Percentiles rank a stretch among this genome's conserved stretches.
These are phyloP conservation scores for Aspergillus proliferans DNA, from an alignment of 2,329 filamentous ascomycete species.

Conservation along the genomic window DNA sequence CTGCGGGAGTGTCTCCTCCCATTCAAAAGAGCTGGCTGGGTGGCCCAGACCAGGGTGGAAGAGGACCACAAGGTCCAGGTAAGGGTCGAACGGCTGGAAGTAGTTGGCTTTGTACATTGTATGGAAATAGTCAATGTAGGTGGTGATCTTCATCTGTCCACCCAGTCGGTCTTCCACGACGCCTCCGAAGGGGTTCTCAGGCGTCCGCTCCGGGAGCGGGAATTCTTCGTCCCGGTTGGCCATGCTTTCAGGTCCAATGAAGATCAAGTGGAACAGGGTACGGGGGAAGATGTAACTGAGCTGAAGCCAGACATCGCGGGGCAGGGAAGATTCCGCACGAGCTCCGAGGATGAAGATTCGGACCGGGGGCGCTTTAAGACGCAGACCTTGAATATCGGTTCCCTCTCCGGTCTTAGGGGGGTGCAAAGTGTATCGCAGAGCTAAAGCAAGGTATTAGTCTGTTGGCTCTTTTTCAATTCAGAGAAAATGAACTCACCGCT, in stretches of 20 bases:
- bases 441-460: constrained; percentile 40
- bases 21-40: constrained; percentile 87
- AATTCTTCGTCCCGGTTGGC: constrained; percentile 88
- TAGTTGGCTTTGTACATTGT: constrained; percentile 85
- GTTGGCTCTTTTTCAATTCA: neutral
- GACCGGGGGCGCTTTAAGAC: constrained; percentile 78
- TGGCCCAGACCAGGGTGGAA: constrained; percentile 97
- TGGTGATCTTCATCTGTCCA: constrained; percentile 89
- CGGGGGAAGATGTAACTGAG: constrained; percentile 92
- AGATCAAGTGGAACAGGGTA: constrained; percentile 81
- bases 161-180: constrained; percentile 86
- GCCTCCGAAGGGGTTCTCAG: constrained; percentile 86
- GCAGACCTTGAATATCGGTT: constrained; percentile 67
- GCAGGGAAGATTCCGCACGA: constrained; percentile 93
- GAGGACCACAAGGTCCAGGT: constrained; percentile 95
- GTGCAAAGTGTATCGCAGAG: constrained; percentile 87
- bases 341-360: constrained; percentile 90
- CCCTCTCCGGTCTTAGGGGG: constrained; percentile 75
- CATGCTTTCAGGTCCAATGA: constrained; percentile 96
- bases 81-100: constrained; percentile 93
- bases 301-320: constrained; percentile 89
- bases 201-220: constrained; percentile 77
- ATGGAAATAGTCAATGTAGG: constrained; percentile 97
- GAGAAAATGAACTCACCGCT: constrained; percentile 59
- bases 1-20: constrained; percentile 82